Percentiles rank a stretch among this genome's conserved stretches.
These are phyloP conservation scores for Corynespora cassiicola DNA, from an alignment of 2,329 filamentous ascomycete species.

Conservation along the genomic window DNA sequence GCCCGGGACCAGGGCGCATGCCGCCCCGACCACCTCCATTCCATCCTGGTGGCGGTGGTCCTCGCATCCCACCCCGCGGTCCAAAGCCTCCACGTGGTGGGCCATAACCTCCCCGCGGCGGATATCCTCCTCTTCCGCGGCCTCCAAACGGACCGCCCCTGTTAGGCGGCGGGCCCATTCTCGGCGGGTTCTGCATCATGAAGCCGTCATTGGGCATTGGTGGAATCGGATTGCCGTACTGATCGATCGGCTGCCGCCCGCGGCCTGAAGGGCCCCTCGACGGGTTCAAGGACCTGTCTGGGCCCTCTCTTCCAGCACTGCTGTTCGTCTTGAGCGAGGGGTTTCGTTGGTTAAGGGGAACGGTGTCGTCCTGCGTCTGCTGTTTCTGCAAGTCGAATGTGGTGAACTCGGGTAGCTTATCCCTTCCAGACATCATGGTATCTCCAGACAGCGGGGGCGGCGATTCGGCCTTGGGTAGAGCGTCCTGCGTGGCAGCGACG, in stretches of 20 bases:
- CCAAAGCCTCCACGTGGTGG: slow-evolving; percentile 45
- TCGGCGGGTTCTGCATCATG: slow-evolving; percentile 45
- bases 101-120: slow-evolving; percentile 43
- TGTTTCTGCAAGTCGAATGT: slow-evolving; percentile 69
- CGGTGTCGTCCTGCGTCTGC: slow-evolving; percentile 70
- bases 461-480: slow-evolving; percentile 58
- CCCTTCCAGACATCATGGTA: slow-evolving; percentile 63
- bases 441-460: slow-evolving; percentile 59
- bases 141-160: slow-evolving; percentile 47
- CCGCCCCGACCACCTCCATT: slow-evolving; percentile 44
- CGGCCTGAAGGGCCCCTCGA: slow-evolving; percentile 46
- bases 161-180: slow-evolving; percentile 47
- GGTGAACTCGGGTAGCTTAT: slow-evolving; percentile 62
- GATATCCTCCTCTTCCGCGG: slow-evolving; percentile 48
- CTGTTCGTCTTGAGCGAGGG: slow-evolving; percentile 65
- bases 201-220: slow-evolving; percentile 54
- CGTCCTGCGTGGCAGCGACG: slow-evolving; percentile 28
- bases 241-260: slow-evolving; percentile 59
- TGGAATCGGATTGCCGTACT: slow-evolving; percentile 67
- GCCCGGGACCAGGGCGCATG: slow-evolving; percentile 38
- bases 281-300: slow-evolving; percentile 43
- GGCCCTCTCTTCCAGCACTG: slow-evolving; percentile 49
- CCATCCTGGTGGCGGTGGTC: slow-evolving; percentile 50
- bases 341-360: slow-evolving; percentile 72
- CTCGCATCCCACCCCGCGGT: slow-evolving; percentile 46